Evolutionary conservation across 1,284 basidiomycete genomes (phyloP), one percentile per base, ranked within the genome.

Genomic region (Takashimella koratensis): DNA sequence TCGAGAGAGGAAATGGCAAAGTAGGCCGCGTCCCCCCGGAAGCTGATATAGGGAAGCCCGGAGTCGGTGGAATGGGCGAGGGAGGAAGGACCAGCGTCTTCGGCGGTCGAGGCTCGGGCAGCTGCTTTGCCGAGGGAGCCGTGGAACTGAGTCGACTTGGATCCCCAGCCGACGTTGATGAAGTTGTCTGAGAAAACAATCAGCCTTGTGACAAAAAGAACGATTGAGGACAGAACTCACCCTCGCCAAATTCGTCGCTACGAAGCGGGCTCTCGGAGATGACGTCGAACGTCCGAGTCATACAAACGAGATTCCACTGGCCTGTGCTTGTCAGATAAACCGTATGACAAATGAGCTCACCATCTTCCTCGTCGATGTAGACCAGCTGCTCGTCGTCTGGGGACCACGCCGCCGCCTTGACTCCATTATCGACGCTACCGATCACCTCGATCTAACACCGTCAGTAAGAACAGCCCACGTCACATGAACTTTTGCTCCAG

Each of bases 151-250:
- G 96, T 98, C 65, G 88, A 82, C 68, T 95, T 96, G 3, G 90
- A 90, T 25, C 96, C 96, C 96, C 96, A 99, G 8, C 96, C 96
- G 51, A 98, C 90, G 63, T 94, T 90, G 65, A 97, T 90, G 5
- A 89, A 90, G 40, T 85, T 83, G 71, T 92, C 92, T 91, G 64
- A 2, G n/a, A 30, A 1, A 42, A 27, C n/a, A 5, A 19, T 65
- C 47, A 67, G 60, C 50, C 41, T 4, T 2, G 11, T 22, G 46
- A 42, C 52, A 36, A 47, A 3, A 25, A 26, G 19, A 43, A 16
- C 39, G 13, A n/a, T 41, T 12, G 24, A 52, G 59, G 59, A 5
- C 23, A 20, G 4, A 22, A 58, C 73, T 47, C 46, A 86, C 89
- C 88, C 80, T 93, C 86, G 43, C 95, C 95, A 61, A 93, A 94